Evolutionary conservation across 1,284 basidiomycete species (phyloP).

Genomic region (Boletellus sp.): DNA sequence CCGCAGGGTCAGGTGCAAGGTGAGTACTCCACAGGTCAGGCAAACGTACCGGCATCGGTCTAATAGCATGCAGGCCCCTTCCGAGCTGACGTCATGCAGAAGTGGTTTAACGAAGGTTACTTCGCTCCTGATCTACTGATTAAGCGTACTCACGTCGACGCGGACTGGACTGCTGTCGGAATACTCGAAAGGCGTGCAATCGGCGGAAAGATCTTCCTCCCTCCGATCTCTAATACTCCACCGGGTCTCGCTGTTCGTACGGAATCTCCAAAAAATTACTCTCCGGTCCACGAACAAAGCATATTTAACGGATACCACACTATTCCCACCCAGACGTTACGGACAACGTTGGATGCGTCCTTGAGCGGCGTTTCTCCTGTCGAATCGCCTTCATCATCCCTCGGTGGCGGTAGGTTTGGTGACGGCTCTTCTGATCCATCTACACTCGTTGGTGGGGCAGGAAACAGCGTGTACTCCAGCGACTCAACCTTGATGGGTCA

Average conservation of each 20-base stretch:
- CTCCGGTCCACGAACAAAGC: constrained; percentile 37
- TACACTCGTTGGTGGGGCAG: constrained; percentile 49
- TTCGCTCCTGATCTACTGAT: constrained; percentile 85
- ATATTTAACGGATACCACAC: constrained; percentile 57
- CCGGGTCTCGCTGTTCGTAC: constrained; percentile 52
- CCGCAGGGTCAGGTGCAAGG: constrained; percentile 89
- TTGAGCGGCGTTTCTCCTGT: constrained; percentile 50
- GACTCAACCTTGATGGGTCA: constrained; percentile 34
- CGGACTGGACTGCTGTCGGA: constrained; percentile 61
- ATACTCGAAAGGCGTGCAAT: constrained; percentile 51
- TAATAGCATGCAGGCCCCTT: constrained; percentile 71
- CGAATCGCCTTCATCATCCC: constrained; percentile 68
- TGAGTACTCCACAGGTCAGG: constrained; percentile 27
- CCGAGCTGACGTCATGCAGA: constrained; percentile 88
- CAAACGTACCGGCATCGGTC: constrained; percentile 3
- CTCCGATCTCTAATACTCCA: constrained; percentile 45
- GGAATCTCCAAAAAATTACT: constrained; percentile 39
- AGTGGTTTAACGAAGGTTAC: constrained; percentile 92
- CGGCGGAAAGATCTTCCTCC: constrained; percentile 61
- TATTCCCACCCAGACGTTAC: constrained; percentile 54
- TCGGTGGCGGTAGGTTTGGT: constrained; percentile 56
- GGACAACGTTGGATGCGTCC: constrained; percentile 59
- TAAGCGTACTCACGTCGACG: constrained; percentile 69
- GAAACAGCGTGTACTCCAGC: constrained; percentile 37
- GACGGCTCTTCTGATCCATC: constrained; percentile 67